Evolutionary conservation across 2,329 filamentous ascomycete species (phyloP), one percentile per base, ranked within the genome.

Genomic region (Purpureocillium takamizusanense): DNA sequence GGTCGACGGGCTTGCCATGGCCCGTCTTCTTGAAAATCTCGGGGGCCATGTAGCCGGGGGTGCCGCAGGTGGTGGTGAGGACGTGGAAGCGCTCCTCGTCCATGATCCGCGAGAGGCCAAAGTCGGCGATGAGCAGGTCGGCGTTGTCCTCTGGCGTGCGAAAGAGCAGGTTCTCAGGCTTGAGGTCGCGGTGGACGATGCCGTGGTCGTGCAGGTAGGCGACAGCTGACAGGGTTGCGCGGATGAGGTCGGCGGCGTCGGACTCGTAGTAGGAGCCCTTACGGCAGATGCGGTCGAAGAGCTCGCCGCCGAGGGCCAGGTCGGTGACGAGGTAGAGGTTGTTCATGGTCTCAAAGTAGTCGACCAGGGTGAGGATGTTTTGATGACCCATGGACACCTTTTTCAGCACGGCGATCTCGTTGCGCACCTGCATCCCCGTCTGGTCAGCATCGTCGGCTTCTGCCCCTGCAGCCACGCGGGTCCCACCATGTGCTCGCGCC

Each of bases 311-410:
- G 14, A 97, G 80, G 14, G 92, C 92, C 25, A 98, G 83, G 56
- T 98, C 92, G 32, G 92, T 97, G 37, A 98, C 92, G 29, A 98
- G 81, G 61, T 98, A 98, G 48, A 98, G 76, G 65, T 98, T 98
- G 68, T 98, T 97, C 86, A 95, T 94, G 7, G 92, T 98, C 69
- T 98, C 92, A 57, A 98, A 98, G 65, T 97, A 98, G 68, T 98
- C 92, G 53, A 97, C 92, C 42, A 98, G 74, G 1, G 92, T 98
- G 44, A 98, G 69, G 59, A 98, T 97, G 59, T 98, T 98, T 62
- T 92, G 86, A 66, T 98, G 90, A 39, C 92, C 92, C 86, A 98
- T 95, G 2, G 90, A 97, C n/a, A 98, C 90, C 55, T 83, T 83
- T 64, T 97, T 97, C 49, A 98, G 74, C 18, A 98, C 88, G 7